phyloP scores from a whole-genome alignment of 2,329 filamentous ascomycete species.

The Diaporthe australafricana region DNA sequence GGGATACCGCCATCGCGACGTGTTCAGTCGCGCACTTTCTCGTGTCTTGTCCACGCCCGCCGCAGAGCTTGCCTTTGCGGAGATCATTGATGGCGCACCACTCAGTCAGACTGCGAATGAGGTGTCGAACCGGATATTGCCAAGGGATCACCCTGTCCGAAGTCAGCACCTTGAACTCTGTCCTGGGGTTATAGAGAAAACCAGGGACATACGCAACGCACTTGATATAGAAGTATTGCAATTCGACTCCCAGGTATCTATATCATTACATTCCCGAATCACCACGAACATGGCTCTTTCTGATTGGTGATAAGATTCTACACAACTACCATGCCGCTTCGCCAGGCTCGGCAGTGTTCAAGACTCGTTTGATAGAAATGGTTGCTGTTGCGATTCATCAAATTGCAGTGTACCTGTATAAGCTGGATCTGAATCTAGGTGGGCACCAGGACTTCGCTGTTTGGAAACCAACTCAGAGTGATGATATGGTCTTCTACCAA shows the following conservation, averaged over 20 bases:
- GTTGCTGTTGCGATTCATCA: slow-evolving; percentile 45
- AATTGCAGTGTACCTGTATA: slow-evolving; percentile 43
- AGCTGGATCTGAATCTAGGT: slow-evolving; percentile 39
- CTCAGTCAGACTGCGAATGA: not conserved
- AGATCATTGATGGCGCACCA: slow-evolving; percentile 23
- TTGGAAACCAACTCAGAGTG: slow-evolving; percentile 42
- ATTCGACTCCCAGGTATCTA: not conserved
- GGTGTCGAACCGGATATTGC: not conserved
- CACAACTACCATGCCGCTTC: slow-evolving; percentile 41
- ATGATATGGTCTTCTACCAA: slow-evolving; percentile 30
- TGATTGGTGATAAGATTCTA: slow-evolving; percentile 37
- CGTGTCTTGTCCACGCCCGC: not conserved
- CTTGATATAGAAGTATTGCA: not conserved
- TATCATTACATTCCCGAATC: not conserved
- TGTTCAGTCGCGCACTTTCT: slow-evolving; percentile 6
- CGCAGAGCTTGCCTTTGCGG: not conserved
- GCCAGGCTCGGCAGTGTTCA: slow-evolving; percentile 43
- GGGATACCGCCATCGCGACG: not conserved
- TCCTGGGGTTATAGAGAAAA: slow-evolving; percentile 30
- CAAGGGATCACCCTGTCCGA: not conserved
- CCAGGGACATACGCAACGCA: not conserved
- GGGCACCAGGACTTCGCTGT: slow-evolving; percentile 40
- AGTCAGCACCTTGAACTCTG: slow-evolving; percentile 31
- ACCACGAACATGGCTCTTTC: too few species aligned
- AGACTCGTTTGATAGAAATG: slow-evolving; percentile 47